phyloP scores from a whole-genome alignment of 768 basidiomycete species.

The Termitomyces sp. region DNA sequence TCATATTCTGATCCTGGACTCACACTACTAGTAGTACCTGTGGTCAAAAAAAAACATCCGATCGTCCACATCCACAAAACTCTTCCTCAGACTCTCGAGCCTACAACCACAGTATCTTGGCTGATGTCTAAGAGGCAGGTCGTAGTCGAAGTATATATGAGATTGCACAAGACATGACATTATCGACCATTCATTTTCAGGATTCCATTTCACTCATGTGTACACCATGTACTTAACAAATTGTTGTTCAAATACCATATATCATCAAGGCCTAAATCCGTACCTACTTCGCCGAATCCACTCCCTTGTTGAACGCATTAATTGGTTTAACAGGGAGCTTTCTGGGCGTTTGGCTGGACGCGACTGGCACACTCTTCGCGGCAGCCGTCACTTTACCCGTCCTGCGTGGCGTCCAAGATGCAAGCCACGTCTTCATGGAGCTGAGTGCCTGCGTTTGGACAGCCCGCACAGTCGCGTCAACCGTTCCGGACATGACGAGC shows the following conservation, averaged over 20 bases:
- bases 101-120: too few relatives aligned
- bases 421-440: slow-evolving; percentile 55
- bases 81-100: too few relatives aligned
- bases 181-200: neutral
- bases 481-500: slow-evolving; percentile 29
- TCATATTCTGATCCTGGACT: too few relatives aligned
- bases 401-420: slow-evolving; percentile 15
- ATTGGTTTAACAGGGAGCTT: neutral
- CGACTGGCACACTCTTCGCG: neutral
- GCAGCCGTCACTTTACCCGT: neutral
- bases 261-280: too few relatives aligned
- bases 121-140: too few relatives aligned
- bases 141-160: neutral
- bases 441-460: slow-evolving; percentile 55
- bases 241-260: too few relatives aligned
- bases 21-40: too few relatives aligned
- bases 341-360: neutral
- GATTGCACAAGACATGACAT: neutral
- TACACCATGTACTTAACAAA: neutral
- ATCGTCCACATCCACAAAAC: too few relatives aligned
- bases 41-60: too few relatives aligned
- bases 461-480: slow-evolving; percentile 46
- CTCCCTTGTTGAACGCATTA: neutral
- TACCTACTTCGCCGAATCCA: neutral
- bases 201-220: neutral